Evolutionary conservation across 352 stramenopile species (phyloP).

Genomic region (Phytophthora cactorum): DNA sequence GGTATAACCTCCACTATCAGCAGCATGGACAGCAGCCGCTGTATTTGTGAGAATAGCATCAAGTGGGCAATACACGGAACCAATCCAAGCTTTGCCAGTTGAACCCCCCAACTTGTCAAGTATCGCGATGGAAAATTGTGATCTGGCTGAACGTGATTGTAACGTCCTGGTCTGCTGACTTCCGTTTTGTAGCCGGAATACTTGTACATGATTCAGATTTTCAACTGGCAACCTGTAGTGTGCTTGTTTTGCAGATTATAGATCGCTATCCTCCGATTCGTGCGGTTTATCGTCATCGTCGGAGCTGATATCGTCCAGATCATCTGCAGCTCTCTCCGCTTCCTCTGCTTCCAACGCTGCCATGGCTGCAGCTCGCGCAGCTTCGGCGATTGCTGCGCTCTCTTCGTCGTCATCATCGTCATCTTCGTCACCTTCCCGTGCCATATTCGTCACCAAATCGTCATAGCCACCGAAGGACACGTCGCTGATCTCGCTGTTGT

Average conservation of each 20-base stretch:
- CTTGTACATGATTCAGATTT: background rate
- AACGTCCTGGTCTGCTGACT: no score
- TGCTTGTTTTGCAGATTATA: constrained; percentile 29
- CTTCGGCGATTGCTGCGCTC: constrained; percentile 21
- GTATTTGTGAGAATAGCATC: constrained; percentile 40
- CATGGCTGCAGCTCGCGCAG: constrained; percentile 30
- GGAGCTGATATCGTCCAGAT: constrained; percentile 58
- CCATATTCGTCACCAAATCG: constrained; percentile 52
- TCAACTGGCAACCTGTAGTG: background rate
- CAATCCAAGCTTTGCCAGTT: constrained; percentile 15
- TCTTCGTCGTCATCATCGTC: constrained; percentile 38
- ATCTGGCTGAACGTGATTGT: no score
- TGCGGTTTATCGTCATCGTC: constrained; percentile 36
- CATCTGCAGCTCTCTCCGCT: constrained; percentile 19
- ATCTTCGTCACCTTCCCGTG: constrained; percentile 23
- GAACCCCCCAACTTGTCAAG: background rate
- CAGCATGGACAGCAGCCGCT: constrained; percentile 32
- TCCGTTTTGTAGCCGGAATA: no score
- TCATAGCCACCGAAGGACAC: constrained; percentile 73
- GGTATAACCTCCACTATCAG: constrained; percentile 26
- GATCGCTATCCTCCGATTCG: constrained; percentile 70
- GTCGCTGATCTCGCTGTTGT: constrained; percentile 84
- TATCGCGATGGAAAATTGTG: no score
- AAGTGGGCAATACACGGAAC: constrained; percentile 14
- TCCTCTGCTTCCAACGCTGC: constrained; percentile 45